Conservation (phyloP, 139 green algal genomes). For the Auxenochlorella pyrenoidosa region DNA sequence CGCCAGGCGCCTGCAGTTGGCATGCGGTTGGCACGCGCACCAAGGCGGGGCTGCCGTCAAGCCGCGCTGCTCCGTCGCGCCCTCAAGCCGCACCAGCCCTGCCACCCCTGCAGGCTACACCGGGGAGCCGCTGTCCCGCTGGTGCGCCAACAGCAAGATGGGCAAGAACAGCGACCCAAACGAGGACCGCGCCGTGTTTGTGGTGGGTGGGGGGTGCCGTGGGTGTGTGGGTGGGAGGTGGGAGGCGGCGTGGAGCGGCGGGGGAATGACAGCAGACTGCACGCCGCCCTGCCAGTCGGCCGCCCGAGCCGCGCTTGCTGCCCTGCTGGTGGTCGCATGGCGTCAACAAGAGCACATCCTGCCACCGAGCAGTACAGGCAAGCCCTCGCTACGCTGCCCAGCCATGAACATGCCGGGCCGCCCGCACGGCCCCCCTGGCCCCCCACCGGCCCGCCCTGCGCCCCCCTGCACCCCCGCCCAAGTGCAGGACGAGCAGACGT, state of each 20-base stretch:
- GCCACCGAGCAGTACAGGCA: no score
- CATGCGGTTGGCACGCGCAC: neutral
- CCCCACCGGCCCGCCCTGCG: neutral
- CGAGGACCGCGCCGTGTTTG: slow-evolving; percentile 84
- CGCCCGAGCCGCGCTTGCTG: no score
- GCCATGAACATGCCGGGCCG: neutral
- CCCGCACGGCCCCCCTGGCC: neutral
- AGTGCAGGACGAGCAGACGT: slow-evolving; percentile 77
- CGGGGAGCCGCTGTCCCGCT: slow-evolving; percentile 80
- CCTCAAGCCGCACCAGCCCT: neutral
- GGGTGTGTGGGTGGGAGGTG: neutral
- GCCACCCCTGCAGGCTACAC: slow-evolving; percentile 66
- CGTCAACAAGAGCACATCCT: no score
- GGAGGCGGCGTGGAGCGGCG: no score
- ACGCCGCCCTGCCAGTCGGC: no score
- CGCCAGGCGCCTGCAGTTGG: neutral
- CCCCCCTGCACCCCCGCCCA: no score
- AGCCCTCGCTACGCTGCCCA: no score
- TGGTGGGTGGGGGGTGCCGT: slow-evolving; percentile 50
- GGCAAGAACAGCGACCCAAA: slow-evolving; percentile 71
- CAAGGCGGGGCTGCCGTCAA: neutral
- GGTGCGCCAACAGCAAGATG: slow-evolving; percentile 70
- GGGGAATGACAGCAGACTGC: no score
- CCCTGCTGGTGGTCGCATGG: no score
- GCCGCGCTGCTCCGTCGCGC: neutral